Conservation (phyloP, 768 basidiomycete genomes). For the Russula olivacea region DNA sequence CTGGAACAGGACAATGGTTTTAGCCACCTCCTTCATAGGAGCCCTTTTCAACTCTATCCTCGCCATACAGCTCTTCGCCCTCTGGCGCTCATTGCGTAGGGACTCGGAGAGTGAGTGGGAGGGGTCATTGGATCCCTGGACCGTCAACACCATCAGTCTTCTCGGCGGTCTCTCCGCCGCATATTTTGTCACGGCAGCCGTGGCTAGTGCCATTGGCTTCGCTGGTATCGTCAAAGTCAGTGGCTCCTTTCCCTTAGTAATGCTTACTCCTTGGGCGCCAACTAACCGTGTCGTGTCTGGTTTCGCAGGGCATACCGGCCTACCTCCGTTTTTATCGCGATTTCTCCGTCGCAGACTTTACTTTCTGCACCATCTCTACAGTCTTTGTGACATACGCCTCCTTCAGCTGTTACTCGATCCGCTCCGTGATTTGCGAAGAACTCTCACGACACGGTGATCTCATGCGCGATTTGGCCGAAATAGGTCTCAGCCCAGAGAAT, state of each 20-base stretch:
- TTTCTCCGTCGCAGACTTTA: constrained; percentile 74
- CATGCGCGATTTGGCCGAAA: constrained; percentile 60
- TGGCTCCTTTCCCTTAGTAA: constrained; percentile 11
- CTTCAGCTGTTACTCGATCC: constrained; percentile 46
- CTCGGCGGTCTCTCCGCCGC: constrained; percentile 58
- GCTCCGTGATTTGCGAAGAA: constrained; percentile 65
- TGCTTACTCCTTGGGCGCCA: not conserved
- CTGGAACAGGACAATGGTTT: constrained; percentile 35
- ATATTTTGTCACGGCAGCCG: constrained; percentile 61
- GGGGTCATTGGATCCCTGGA: constrained; percentile 37
- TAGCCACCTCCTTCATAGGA: constrained; percentile 37
- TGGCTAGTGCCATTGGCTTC: constrained; percentile 60
- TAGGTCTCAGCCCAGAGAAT: constrained; percentile 71
- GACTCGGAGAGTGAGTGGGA: constrained; percentile 48
- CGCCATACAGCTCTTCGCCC: constrained; percentile 38
- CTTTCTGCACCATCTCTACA: constrained; percentile 58
- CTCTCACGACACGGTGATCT: constrained; percentile 70
- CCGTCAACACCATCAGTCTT: constrained; percentile 39
- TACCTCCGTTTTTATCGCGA: constrained; percentile 78
- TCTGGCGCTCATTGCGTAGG: constrained; percentile 43
- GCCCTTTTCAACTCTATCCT: constrained; percentile 38
- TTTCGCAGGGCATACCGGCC: constrained; percentile 48
- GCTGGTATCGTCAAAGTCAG: constrained; percentile 62
- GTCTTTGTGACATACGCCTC: constrained; percentile 52
- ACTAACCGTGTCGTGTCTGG: not conserved